Base-by-base conservation (phyloP, 208 protist species). In the Trypanosoma mega region DNA sequence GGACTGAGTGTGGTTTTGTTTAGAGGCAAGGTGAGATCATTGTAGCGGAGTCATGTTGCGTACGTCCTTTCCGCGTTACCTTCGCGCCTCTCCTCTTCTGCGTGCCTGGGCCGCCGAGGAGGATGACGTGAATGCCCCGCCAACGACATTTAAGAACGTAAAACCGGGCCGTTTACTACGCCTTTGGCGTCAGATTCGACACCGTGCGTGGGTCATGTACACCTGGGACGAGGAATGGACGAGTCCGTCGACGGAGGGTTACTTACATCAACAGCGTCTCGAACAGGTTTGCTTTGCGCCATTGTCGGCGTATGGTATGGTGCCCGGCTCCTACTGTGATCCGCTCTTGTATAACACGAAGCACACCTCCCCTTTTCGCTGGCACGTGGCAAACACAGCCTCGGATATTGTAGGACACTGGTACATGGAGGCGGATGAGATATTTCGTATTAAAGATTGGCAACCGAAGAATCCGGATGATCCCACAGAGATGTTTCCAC, bases 331-430 rank as follows among this genome's bases (percentile, higher is more conserved):
- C 47, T 95, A 95, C 81, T 92, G 85, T 64, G 88, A 95, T 52
- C 88, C 88, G 30, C 67, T 95, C 45, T 72, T 95, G 72, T 95
- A 95, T 70, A 95, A 95, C 75, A 95, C 88, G 8, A 95, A 95
- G 63, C 81, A 84, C 69, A 95, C 88, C 21, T 92, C 88, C 11
- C 88, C 88, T 0, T 95, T 95, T 50, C 88, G 88, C 62, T 95
- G 88, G 85, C 88, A 92, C 60, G 80, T 91, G 0, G 80, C 85
- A 9, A 92, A 92, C 51, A 81, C 80, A 14, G 54, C 82, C 23
- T 81, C 73, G 39, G 88, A 95, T 56, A 90, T 95, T 69, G 85
- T 92, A 2, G 88, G 88, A 3, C 85, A 95, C 79, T 95, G 85
- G 85, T 95, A 95, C 76, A 85, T 95, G 76, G 88, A 95, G 51